Evolutionary conservation across 805 yeast species (phyloP), one percentile per base, ranked within the genome.

Genomic region (Yamadazyma philogaea): DNA sequence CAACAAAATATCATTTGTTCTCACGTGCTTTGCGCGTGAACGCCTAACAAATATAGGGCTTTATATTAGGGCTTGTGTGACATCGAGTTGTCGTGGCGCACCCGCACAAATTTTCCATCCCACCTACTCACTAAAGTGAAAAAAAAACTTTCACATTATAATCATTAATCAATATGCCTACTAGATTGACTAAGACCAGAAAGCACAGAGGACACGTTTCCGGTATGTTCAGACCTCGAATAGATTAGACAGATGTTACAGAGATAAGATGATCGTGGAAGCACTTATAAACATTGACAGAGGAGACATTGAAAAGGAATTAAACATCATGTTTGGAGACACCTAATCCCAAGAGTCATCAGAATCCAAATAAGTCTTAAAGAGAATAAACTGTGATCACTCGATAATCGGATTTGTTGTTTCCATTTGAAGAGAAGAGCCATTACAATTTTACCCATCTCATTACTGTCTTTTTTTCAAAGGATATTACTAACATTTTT

Each of bases 141-240:
- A 42, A 42, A 42, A 42, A 37, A 30, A 21, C 38, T 34, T 42
- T 37, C 35, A 34, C 8, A 30, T 22, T 28, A 37, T 14, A 36
- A 34, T 37, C 35, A 30, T 37, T 24, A 42, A 75, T 72, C 36
- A 39, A 20, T 72, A 90, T 90, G 98, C 98, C 98, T 75, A 87
- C 97, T 83, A 89, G 98, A 87, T 84, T 87, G 72, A 86, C 95
- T 70, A 90, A 93, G 78, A 93, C 98, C 78, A 89, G 99, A 87
- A 93, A 93, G 83, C 96, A 88, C 86, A 89, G 99, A 87, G 99
- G 99, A 80, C 84, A 93, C 96, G 98, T 93, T 77, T 87, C 97
- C 73, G 95, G 95, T 87, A 86, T 80, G 95, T 81, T 63, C 4
- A 8, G 28, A 30, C 4, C 33, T 10, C 33, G n/a, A 30, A 5